A percentile compares a stretch with the other conserved stretches of the same genome.
Conservation (phyloP, 495 filamentous ascomycete genomes). For the Podospora didyma region DNA sequence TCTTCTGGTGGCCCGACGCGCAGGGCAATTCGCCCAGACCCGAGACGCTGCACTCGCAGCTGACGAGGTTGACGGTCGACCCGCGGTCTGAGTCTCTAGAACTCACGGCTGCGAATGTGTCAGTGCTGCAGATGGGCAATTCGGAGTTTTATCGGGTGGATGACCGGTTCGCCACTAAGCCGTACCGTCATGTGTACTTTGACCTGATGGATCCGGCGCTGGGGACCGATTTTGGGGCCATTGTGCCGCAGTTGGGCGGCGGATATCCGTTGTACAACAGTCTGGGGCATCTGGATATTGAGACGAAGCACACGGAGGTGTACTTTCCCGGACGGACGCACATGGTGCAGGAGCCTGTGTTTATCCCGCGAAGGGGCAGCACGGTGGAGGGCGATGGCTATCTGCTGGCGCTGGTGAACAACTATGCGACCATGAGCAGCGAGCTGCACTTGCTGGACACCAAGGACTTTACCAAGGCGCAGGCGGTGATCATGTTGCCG, state of each 20-base stretch:
- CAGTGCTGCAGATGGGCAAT: conserved; percentile 30
- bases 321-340: conserved; percentile 40
- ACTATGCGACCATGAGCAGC: conserved; percentile 18
- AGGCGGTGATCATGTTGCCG: conserved; percentile 8
- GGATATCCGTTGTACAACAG: conserved; percentile 29
- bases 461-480: conserved; percentile 4
- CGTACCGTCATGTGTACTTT: conserved; percentile 47
- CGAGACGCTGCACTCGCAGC: conserved; percentile 11
- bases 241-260: conserved; percentile 32
- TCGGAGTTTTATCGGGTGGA: conserved; percentile 54
- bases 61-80: conserved; percentile 36
- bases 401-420: conserved; percentile 46
- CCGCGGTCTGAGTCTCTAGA: conserved; percentile 26
- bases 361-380: conserved; percentile 38
- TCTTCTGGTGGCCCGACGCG: conserved; percentile 47
- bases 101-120: conserved; percentile 16
- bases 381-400: conserved; percentile 48
- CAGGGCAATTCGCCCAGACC: conserved; percentile 19
- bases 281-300: conserved; percentile 27
- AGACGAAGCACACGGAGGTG: conserved; percentile 18
- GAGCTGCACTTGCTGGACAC: conserved; percentile 14
- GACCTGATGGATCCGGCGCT: conserved; percentile 33
- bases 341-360: conserved; percentile 49
- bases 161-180: conserved; percentile 41
- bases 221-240: conserved; percentile 36